Base-by-base conservation (phyloP, 202 grass and related monocot species). In the Hordeum pubiflorum region DNA sequence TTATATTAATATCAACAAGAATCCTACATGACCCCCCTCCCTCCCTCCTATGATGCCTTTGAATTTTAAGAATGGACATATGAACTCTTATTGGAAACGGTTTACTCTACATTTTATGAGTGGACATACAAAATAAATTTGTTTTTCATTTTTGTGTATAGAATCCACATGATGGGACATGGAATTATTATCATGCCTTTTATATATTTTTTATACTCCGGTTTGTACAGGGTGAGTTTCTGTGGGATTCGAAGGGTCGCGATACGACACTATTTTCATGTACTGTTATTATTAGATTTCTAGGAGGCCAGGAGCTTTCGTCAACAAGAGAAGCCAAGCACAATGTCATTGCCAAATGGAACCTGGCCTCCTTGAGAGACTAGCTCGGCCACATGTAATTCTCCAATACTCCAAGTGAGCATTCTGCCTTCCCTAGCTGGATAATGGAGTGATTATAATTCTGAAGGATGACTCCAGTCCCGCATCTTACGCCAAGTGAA, bases 361-460 rank as follows among this genome's bases (percentile, higher is more conserved):
- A 71, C 2, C 41, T 70, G 67, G 39, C 67, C 17, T 52, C 6
- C 33, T 65, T n/a, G 3, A 71, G 40, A 71, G 48, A 27, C 68
- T 5, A 46, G 68, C 12, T 12, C 9, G 68, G 22, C 68, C 68
- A 71, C 68, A 71, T 14, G 26, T 39, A 67, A 6, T 21, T 21
- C 34, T 66, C 46, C 29, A 63, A 6, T 21, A 38, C 34, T 66
- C 46, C 29, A 63, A 33, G 60, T 1, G 60, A 22, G 64, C 64
- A 69, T 12, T 14, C 22, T 44, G 37, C 20, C 46, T 50, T 14
- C 36, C 14, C 38, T 6, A 9, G 68, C 13, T 71, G 40, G 43
- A 29, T 72, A 29, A 72, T 52, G 24, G 43, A 72, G 69, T 72
- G 69, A 43, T 72, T 71, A 71, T 48, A 71, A n/a, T 13, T 72